These are phyloP conservation scores for Calocybe gambosa DNA, from an alignment of 1,284 basidiomycete genomes.

Conservation along the genomic window DNA sequence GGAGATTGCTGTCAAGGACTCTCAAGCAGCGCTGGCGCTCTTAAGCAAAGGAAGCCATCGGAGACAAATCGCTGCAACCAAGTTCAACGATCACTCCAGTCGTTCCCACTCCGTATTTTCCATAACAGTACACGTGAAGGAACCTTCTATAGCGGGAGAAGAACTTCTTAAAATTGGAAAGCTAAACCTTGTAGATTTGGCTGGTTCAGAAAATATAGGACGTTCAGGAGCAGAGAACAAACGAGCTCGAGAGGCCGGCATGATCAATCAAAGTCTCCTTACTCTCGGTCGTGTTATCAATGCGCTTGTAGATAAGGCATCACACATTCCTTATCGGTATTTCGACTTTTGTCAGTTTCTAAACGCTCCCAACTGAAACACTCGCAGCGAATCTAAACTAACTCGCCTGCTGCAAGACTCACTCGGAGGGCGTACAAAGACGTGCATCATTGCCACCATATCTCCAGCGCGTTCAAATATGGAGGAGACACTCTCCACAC, in stretches of 20 bases:
- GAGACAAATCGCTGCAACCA: constrained; percentile 92
- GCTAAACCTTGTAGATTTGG: constrained; percentile 94
- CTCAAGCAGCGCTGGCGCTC: constrained; percentile 79
- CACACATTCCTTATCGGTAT: constrained; percentile 92
- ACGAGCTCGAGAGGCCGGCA: constrained; percentile 93
- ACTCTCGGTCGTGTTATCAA: constrained; percentile 98
- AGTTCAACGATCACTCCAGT: constrained; percentile 96
- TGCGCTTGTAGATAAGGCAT: constrained; percentile 87
- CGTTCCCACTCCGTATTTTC: constrained; percentile 99
- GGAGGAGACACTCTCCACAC: constrained; percentile 96
- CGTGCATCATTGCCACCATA: constrained; percentile 95
- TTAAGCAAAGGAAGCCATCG: constrained; percentile 87
- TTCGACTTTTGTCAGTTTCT: not conserved
- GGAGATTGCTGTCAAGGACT: constrained; percentile 81
- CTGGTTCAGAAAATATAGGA: constrained; percentile 97
- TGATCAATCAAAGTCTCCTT: constrained; percentile 97
- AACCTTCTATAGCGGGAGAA: constrained; percentile 72
- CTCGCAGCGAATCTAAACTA: constrained; percentile 78
- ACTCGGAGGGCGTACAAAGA: constrained; percentile 96
- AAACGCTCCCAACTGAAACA: constrained; percentile 7
- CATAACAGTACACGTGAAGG: constrained; percentile 91
- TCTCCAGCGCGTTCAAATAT: constrained; percentile 89
- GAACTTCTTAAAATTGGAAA: constrained; percentile 93
- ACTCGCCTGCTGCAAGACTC: constrained; percentile 98
- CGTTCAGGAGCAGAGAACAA: constrained; percentile 94